Evolutionary conservation across 148 eudicot species (phyloP).

Genomic region (Rheum nobile): DNA sequence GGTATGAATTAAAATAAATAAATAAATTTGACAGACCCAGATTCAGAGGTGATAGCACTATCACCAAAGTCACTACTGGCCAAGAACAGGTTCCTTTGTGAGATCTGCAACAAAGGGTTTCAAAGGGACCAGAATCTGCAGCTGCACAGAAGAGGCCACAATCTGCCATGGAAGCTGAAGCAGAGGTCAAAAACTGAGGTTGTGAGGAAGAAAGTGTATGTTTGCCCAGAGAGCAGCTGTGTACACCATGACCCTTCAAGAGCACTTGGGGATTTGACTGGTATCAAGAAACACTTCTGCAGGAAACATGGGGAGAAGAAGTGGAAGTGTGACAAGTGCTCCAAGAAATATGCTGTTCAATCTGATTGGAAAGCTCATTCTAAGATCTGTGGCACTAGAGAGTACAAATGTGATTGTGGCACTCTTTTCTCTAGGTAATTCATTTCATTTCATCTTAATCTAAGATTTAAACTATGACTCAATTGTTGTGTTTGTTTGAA

Average conservation of each 20-base stretch:
- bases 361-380: slow-evolving; percentile 99
- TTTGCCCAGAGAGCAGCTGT: slow-evolving; percentile 72
- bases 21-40: slow-evolving; percentile 46
- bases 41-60: slow-evolving; percentile 80
- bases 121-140: slow-evolving; percentile 92
- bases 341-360: slow-evolving; percentile 89
- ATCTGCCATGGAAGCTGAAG: slow-evolving; percentile 94
- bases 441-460: no score
- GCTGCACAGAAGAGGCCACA: slow-evolving; percentile 89
- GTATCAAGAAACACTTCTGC: slow-evolving; percentile 80
- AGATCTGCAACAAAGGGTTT: slow-evolving; percentile 85
- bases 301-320: slow-evolving; percentile 95
- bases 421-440: slow-evolving; percentile 89
- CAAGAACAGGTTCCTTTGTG: slow-evolving; percentile 78
- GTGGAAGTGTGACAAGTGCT: slow-evolving; percentile 90
- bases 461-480: no score
- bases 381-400: slow-evolving; percentile 85
- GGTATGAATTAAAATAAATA: no score
- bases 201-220: slow-evolving; percentile 68
- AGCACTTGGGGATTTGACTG: slow-evolving; percentile 87
- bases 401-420: slow-evolving; percentile 96
- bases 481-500: no score
- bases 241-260: slow-evolving; percentile 87
- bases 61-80: slow-evolving; percentile 76
- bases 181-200: slow-evolving; percentile 58